Conservation (phyloP, 2,329 filamentous ascomycete species). For the Clonostachys byssicola region DNA sequence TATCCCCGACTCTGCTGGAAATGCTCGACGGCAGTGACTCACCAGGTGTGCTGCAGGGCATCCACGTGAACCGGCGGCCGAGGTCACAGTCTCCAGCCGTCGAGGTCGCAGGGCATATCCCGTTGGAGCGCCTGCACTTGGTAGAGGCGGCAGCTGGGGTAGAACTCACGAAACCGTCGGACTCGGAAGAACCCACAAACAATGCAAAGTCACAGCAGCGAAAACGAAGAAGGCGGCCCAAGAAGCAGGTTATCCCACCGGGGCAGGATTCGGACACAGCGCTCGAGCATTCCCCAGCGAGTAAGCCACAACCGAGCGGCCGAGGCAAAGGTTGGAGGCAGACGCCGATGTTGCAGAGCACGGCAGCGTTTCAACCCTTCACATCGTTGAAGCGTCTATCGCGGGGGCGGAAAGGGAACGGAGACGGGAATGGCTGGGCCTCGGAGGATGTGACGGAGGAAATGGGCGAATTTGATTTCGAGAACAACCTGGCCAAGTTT, state of each 20-base stretch:
- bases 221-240: conserved; percentile 9
- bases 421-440: conserved; percentile 77
- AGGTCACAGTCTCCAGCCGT: conserved; percentile 2
- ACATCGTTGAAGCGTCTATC: conserved; percentile 54
- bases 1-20: not conserved
- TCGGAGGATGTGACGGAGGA: conserved; percentile 96
- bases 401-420: conserved; percentile 32
- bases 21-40: not conserved
- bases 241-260: not conserved
- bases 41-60: conserved; percentile 1
- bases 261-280: conserved; percentile 15
- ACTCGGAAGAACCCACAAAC: not conserved
- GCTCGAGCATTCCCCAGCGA: not conserved
- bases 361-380: conserved; percentile 59
- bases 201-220: conserved; percentile 1
- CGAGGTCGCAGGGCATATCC: conserved; percentile 1
- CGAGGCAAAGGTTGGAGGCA: conserved; percentile 55
- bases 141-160: not conserved
- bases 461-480: conserved; percentile 92
- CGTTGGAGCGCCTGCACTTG: not conserved
- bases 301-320: conserved; percentile 8
- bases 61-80: conserved; percentile 1
- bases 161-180: not conserved
- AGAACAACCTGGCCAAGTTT: conserved; percentile 84
- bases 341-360: conserved; percentile 57